Percentiles rank a stretch among this genome's conserved stretches.
Evolutionary conservation across 352 stramenopile species (phyloP).

Genomic region (Thraustotheca clavata): DNA sequence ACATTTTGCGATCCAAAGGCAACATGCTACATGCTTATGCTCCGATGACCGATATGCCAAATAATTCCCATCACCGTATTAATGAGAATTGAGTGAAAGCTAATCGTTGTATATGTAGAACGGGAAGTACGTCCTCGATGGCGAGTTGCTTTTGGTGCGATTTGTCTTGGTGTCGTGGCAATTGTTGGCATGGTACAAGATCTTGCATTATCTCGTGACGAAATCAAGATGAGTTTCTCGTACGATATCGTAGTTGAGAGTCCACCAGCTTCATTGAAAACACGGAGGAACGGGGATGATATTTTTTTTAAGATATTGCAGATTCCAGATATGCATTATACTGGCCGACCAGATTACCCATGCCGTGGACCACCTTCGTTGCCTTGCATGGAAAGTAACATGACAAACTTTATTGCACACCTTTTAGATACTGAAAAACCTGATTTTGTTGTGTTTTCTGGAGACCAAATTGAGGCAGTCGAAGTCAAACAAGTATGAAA

Average conservation of each 20-base stretch:
- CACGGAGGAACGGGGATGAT: conserved; percentile 2
- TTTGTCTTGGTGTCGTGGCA: background rate
- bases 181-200: background rate
- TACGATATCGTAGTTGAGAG: background rate
- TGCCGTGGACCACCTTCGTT: conserved; percentile 29
- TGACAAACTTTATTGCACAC: conserved; percentile 36
- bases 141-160: background rate
- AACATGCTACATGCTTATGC: background rate
- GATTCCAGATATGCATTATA: conserved; percentile 57
- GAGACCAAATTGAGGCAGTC: conserved; percentile 38
- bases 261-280: no score
- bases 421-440: conserved; percentile 41
- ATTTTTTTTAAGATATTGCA: conserved; percentile 57
- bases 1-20: conserved; percentile 5
- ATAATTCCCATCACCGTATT: background rate
- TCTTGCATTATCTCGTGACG: background rate
- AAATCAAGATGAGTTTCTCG: conserved; percentile 4
- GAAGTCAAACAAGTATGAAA: conserved; percentile 7
- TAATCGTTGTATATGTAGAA: background rate
- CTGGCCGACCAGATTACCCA: conserved; percentile 28
- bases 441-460: conserved; percentile 49
- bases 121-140: background rate
- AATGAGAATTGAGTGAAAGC: background rate
- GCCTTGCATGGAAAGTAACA: conserved; percentile 23
- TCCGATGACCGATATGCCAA: background rate